A percentile compares a stretch with the other conserved stretches of the same genome.
phyloP scores from a whole-genome alignment of 352 stramenopile genomes.

The Aphanomyces invadans region DNA sequence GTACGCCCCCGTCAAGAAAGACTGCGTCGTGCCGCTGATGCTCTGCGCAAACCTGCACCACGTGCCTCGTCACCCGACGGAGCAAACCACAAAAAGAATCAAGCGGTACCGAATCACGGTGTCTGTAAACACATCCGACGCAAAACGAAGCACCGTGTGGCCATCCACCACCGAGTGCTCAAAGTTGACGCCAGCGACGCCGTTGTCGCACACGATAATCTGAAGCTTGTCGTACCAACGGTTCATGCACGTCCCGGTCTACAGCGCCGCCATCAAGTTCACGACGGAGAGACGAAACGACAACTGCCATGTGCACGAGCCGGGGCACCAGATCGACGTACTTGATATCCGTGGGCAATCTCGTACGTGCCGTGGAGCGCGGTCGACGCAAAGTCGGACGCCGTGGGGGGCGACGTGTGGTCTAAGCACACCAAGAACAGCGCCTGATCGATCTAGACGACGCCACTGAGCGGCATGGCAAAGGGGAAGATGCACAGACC shows the following conservation, averaged over 20 bases:
- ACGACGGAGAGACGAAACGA: neutral
- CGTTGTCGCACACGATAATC: conserved; percentile 92
- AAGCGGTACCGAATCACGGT: conserved; percentile 70
- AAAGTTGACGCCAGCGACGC: conserved; percentile 94
- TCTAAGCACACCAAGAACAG: conserved; percentile 94
- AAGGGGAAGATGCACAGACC: conserved; percentile 27
- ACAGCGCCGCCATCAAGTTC: neutral
- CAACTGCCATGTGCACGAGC: too few relatives aligned
- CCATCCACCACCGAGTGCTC: conserved; percentile 96
- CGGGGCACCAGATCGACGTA: conserved; percentile 28
- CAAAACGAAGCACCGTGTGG: conserved; percentile 90
- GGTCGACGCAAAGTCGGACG: conserved; percentile 64
- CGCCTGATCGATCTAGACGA: conserved; percentile 80
- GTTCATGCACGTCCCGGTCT: conserved; percentile 92
- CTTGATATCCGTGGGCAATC: conserved; percentile 59
- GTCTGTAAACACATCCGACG: conserved; percentile 87
- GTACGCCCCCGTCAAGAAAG: conserved; percentile 70
- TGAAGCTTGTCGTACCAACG: conserved; percentile 97
- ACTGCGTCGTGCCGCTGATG: conserved; percentile 79
- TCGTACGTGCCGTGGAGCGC: conserved; percentile 90
- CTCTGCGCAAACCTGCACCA: conserved; percentile 82
- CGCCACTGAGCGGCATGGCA: too few relatives aligned
- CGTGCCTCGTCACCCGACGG: conserved; percentile 10
- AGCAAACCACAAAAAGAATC: conserved; percentile 36
- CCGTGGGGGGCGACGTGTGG: conserved; percentile 77